Base-by-base conservation (phyloP, 2,329 filamentous ascomycete genomes). In the Aspergillus fijiensis region DNA sequence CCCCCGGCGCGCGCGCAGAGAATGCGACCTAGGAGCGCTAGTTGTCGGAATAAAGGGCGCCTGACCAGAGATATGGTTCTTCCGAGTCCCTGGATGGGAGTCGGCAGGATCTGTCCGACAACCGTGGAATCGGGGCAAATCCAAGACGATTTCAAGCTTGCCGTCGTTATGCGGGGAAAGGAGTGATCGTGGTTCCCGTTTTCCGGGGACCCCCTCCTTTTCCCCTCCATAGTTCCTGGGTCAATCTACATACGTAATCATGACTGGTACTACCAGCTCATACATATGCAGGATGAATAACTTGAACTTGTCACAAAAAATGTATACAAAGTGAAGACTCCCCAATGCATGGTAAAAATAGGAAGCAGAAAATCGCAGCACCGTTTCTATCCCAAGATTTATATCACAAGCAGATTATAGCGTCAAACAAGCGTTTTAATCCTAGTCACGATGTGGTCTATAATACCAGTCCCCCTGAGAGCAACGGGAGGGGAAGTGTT, bases 81-180 rank as follows among this genome's bases (percentile, higher is more conserved):
- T 55, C 63, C 66, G 60, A 68, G 54, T 60, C 67, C 65, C 51
- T 66, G 68, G 69, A 49, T 65, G 39, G n/a, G 33, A 27, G 31
- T 19, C 52, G 52, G 53, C 27, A 39, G 57, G 48, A 51, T 56
- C 60, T 50, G 33, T 56, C 52, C 62, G 61, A 71, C 67, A 55
- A 59, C 10, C 51, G 50, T 25, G 60, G 50, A 33, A 60, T 57
- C 51, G 31, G 58, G 9, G 23, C 35, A 31, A 31, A n/a, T 42
- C 57, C 39, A 19, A 45, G 12, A 68, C 70, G 68, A 69, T 69
- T 69, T 67, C 67, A 67, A 61, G 66, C 65, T 69, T 72, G 70
- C 70, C 69, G 14, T 51, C 45, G 16, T 25, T 45, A 33, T 19
- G 33, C 29, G 47, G 29, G 47, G 29, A 42, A 42, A 33, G 42